Evolutionary conservation across 106 monocot species (phyloP).

Genomic region (Dactylorhiza incarnata): DNA sequence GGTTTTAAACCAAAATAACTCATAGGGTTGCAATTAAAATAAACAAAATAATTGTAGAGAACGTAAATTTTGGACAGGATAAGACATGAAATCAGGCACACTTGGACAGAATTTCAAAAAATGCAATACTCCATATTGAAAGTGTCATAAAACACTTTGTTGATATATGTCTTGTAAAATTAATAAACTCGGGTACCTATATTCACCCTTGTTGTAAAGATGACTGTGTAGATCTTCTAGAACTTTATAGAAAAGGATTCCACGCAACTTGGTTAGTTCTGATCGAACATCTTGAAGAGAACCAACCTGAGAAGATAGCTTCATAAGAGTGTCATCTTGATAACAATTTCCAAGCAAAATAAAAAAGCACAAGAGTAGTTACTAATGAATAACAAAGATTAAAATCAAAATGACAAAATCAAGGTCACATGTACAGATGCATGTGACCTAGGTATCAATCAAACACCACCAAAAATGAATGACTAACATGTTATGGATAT

Average conservation of each 20-base stretch:
- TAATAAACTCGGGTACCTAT: conserved; percentile 42
- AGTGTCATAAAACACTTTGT: background rate
- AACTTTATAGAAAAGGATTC: conserved; percentile 82
- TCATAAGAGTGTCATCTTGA: background rate
- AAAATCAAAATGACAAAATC: background rate
- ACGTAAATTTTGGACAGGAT: background rate
- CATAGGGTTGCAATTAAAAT: background rate
- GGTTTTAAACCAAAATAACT: background rate
- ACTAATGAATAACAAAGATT: background rate
- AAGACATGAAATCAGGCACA: background rate
- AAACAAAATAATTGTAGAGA: background rate
- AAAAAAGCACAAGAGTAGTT: background rate
- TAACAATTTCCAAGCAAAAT: conserved; percentile 6
- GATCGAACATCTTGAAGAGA: conserved; percentile 99
- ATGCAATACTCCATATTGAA: background rate
- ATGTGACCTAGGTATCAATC: background rate
- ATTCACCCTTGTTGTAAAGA: conserved; percentile 88
- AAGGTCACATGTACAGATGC: background rate
- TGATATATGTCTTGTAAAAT: background rate
- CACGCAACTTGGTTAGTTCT: conserved; percentile 83
- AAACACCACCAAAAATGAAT: background rate
- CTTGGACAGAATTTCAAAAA: background rate
- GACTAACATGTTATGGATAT: background rate
- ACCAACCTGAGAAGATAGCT: conserved; percentile 50
- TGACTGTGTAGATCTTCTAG: conserved; percentile 89